These are phyloP conservation scores for Penicillium aurantiogriseum DNA, from an alignment of 2,329 filamentous ascomycete genomes.

Conservation along the genomic window DNA sequence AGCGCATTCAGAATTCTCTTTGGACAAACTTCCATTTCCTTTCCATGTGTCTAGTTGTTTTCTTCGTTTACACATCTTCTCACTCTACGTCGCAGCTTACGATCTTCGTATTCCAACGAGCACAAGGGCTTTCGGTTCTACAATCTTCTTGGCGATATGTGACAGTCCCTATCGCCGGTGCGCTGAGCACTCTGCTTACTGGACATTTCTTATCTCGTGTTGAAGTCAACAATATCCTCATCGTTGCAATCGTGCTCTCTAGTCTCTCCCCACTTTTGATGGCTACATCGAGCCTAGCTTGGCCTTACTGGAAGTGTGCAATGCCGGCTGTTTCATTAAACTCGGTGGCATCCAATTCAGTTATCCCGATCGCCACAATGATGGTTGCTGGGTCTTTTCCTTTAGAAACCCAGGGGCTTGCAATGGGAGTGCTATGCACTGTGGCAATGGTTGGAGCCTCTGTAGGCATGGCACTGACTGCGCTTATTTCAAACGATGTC, in stretches of 20 bases:
- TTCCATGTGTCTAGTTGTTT: background rate
- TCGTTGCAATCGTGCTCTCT: background rate
- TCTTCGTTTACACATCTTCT: conserved; percentile 2
- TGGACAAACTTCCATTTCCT: conserved; percentile 7
- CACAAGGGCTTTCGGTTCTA: background rate
- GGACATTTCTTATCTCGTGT: background rate
- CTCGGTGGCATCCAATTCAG: background rate
- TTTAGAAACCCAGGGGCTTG: background rate
- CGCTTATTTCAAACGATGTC: conserved; percentile 4
- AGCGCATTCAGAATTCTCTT: conserved; percentile 2
- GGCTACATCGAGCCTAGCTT: background rate
- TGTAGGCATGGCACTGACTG: conserved; percentile 2
- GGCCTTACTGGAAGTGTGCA: background rate
- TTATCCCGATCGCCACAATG: background rate
- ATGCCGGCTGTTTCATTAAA: background rate
- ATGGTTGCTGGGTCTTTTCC: background rate
- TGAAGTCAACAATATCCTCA: background rate
- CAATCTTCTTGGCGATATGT: conserved; percentile 6
- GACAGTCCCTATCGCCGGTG: background rate
- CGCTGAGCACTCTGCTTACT: background rate
- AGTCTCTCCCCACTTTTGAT: conserved; percentile 4
- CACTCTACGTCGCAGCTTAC: conserved; percentile 4
- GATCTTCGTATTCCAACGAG: conserved; percentile 7
- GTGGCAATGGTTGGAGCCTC: conserved; percentile 7
- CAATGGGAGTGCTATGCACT: conserved; percentile 7